Evolutionary conservation across 192 early-diverging fungal species (phyloP).

Genomic region (Spinellus fusiger): DNA sequence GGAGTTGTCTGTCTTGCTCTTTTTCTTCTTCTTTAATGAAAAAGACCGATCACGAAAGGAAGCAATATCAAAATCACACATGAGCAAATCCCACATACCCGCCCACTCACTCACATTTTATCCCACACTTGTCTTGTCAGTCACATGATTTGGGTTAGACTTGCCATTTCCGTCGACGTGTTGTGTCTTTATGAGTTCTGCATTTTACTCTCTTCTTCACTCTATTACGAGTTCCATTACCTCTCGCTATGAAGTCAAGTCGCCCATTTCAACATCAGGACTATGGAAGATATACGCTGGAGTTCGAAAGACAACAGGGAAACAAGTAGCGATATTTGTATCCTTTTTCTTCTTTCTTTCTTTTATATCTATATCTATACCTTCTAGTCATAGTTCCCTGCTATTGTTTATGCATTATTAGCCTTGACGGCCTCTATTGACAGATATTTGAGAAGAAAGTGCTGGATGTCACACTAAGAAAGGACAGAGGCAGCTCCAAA

Average conservation of each 20-base stretch:
- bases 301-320: constrained; percentile 49
- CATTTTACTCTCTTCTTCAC: constrained; percentile 32
- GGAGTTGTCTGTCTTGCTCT: background rate
- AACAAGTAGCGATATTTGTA: constrained; percentile 66
- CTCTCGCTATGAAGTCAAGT: constrained; percentile 37
- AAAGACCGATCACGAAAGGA: background rate
- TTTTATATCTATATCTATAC: background rate
- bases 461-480: constrained; percentile 47
- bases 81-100: background rate
- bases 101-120: background rate
- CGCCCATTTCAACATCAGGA: constrained; percentile 54
- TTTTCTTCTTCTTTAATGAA: background rate
- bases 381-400: background rate
- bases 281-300: constrained; percentile 67
- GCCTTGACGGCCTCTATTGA: background rate
- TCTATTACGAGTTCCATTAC: constrained; percentile 32
- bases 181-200: constrained; percentile 24
- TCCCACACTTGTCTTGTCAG: background rate
- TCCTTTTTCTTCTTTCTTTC: constrained; percentile 9
- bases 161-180: background rate
- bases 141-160: background rate
- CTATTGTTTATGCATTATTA: background rate
- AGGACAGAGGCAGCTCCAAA: constrained; percentile 38
- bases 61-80: constrained; percentile 24
- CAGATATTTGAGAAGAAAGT: constrained; percentile 70